phyloP scores from a whole-genome alignment of 208 protist genomes.

The Naegleria gruberi region DNA sequence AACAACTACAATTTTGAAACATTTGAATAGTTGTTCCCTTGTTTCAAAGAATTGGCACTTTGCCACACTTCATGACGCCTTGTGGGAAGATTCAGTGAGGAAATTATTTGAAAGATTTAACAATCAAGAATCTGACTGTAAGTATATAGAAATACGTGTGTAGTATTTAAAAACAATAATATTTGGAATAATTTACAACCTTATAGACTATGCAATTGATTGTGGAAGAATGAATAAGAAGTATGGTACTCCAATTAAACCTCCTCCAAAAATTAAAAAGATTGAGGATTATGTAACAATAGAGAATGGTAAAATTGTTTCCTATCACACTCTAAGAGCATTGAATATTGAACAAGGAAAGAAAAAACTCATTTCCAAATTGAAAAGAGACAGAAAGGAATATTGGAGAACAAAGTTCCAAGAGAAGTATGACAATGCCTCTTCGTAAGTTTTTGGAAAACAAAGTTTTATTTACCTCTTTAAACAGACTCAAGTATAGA shows the following conservation, averaged over 20 bases:
- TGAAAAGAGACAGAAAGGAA: background rate
- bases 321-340: background rate
- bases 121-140: background rate
- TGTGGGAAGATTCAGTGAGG: background rate
- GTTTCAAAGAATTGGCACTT: background rate
- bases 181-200: background rate
- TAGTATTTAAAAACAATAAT: too few species aligned
- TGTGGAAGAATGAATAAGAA: background rate
- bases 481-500: background rate
- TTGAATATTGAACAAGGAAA: conserved; percentile 1
- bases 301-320: conserved; percentile 3
- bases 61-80: background rate
- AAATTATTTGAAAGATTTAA: background rate
- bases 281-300: conserved; percentile 6
- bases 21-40: background rate
- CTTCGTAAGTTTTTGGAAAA: background rate
- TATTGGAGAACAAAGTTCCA: background rate
- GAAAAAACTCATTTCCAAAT: background rate
- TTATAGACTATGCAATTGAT: background rate
- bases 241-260: background rate
- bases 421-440: background rate
- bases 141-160: background rate
- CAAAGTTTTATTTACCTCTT: background rate
- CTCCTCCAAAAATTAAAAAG: background rate
- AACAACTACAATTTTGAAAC: too few species aligned